Evolutionary conservation across 371 early-diverging fungal species (phyloP), one percentile per base, ranked within the genome.

Genomic region (Mortierella polycephala): DNA sequence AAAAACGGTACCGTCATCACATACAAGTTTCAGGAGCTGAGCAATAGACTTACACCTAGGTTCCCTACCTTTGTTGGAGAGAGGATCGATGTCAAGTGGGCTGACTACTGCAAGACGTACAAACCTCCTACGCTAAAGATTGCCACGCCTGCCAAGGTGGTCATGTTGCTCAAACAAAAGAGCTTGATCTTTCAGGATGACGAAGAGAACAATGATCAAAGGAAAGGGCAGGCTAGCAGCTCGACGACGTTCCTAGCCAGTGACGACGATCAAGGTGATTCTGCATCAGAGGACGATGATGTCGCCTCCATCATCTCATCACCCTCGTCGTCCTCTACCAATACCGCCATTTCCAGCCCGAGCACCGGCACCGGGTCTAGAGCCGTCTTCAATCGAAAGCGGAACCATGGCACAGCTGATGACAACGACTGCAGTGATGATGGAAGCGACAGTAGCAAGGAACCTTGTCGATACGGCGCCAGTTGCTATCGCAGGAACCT

Each of bases 21-120:
- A 37, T 90, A 87, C 79, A 82, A 85, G 55, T 88, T 84, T 62
- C 87, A 87, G 62, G 90, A 88, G 64, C 74, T 85, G 23, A 87
- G 85, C 58, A 66, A 69, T 18, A 83, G 68, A 50, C 76, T 81
- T 47, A 75, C 74, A 3, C 89, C 89, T 21, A 67, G 89, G 11
- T 87, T 88, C 70, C 88, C 89, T 0, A 75, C 67, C 6, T 89
- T 73, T 64, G 65, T 89, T 16, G 86, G 87, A 11, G 82, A 76
- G 23, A 50, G 77, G 7, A 64, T 76, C 30, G 77, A 76, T 40
- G 57, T 76, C 62, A 71, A 67, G n/a, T 76, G 77, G 77, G 40
- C 46, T 0, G 77, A 76, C 30, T 76, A 76, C 37, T 76, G 77
- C 64, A 76, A 64, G 59, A 62, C 77, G 12, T 76, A 76, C 40